Conservation (phyloP, 139 green algal species). For the Picochlorum costavermella region DNA sequence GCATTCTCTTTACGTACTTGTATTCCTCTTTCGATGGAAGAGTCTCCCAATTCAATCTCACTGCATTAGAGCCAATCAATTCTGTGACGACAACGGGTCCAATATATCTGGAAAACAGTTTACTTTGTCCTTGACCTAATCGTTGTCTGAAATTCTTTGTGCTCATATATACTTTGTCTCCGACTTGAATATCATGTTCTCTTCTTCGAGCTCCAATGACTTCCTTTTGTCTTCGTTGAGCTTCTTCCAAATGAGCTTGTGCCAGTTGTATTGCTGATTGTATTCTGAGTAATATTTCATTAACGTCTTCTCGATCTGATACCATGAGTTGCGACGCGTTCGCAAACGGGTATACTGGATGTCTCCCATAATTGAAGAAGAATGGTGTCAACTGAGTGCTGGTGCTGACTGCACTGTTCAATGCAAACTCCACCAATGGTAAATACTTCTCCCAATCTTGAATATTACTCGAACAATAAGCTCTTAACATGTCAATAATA, state of each 20-base stretch:
- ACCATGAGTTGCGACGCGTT: background rate
- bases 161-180: background rate
- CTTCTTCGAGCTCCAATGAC: background rate
- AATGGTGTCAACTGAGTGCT: conserved; percentile 27
- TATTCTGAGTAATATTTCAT: background rate
- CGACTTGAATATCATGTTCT: background rate
- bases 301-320: background rate
- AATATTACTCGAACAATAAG: conserved; percentile 21
- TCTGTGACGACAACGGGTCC: too few relatives aligned
- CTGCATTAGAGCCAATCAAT: too few relatives aligned
- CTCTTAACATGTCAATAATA: conserved; percentile 44
- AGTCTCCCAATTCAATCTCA: too few relatives aligned
- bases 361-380: conserved; percentile 29
- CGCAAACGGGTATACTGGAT: conserved; percentile 20
- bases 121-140: too few relatives aligned
- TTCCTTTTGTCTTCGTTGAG: background rate
- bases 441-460: conserved; percentile 42
- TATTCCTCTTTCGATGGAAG: too few relatives aligned
- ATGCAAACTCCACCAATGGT: conserved; percentile 35
- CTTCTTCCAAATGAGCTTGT: background rate
- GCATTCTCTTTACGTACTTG: too few relatives aligned
- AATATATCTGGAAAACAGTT: too few relatives aligned
- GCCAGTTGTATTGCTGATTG: background rate
- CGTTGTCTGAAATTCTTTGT: background rate
- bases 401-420: conserved; percentile 32